phyloP scores from a whole-genome alignment of 129 eudicot genomes.

The Lonicera japonica region DNA sequence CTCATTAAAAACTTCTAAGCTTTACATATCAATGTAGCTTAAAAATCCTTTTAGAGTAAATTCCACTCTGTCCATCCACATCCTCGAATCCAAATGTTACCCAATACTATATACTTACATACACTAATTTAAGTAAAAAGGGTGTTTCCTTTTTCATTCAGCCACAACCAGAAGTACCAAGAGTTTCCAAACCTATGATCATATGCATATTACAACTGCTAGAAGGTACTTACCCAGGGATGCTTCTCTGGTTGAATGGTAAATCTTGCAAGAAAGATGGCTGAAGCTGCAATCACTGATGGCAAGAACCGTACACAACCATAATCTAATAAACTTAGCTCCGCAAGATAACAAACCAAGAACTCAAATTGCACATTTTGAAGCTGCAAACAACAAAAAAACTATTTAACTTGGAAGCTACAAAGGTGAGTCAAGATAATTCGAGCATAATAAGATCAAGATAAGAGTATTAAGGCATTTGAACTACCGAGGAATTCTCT shows the following conservation, averaged over 20 bases:
- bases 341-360: constrained; percentile 61
- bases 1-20: too few species aligned
- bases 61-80: too few species aligned
- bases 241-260: constrained; percentile 48
- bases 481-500: constrained; percentile 43
- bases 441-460: neutral
- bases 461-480: neutral
- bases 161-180: too few species aligned
- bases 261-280: constrained; percentile 54
- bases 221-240: constrained; percentile 63
- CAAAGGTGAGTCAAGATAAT: neutral
- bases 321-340: constrained; percentile 69
- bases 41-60: too few species aligned
- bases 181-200: neutral
- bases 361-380: constrained; percentile 42
- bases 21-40: too few species aligned
- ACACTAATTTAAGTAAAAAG: too few species aligned
- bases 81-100: too few species aligned
- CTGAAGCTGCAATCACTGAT: constrained; percentile 75
- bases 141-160: too few species aligned
- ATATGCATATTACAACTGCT: neutral
- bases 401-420: neutral
- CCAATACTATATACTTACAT: too few species aligned
- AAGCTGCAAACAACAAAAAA: constrained; percentile 24
- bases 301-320: constrained; percentile 61